Evolutionary conservation across 1,139 yeast species (phyloP), one percentile per base, ranked within the genome.

Genomic region (Pneumocystis oryctolagi): DNA sequence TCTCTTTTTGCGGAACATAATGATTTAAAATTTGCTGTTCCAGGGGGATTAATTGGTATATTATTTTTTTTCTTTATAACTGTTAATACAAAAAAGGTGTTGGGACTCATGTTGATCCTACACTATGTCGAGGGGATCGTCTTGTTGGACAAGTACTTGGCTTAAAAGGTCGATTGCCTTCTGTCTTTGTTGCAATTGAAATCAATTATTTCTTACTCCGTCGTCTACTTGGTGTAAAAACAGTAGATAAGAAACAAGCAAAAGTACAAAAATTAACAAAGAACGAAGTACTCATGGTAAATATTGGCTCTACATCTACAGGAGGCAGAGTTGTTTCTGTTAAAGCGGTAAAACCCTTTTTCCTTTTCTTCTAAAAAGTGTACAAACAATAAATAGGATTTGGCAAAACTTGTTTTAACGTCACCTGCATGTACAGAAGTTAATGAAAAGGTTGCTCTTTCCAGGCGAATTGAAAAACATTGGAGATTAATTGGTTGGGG

Each of bases 401-500:
- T 92, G 97, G 98, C 98, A 64, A 89, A 97, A 80, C 82, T 94
- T 72, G 90, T 89, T 74, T 83, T 94, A 73, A 90, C 97, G 61
- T 85, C 96, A 61, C 98, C 99, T 64, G 98, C 98, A 60, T 94
- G 99, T 84, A 92, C 99, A 60, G 97, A 90, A 79, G 82, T 92
- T 65, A 88, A 94, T 70, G 98, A 94, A 79, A 90, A 94, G 85
- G 90, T 94, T 76, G 99, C 99, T 62, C 80, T 94, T 73, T 89
- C 97, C 59, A 87, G 99, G 82, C 90, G 98, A 83, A 94, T 94
- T 71, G 99, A 92, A 74, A 92, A 90, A 83, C 99, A 94, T 77
- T 94, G 97, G 96, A 94, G 99, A 82, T 82, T 94, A 76, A 94
- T 94, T 78, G 99, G 99, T 71, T 94, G 99, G 99, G 99, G 98